Evolutionary conservation across 352 stramenopile species (phyloP), one percentile per base, ranked within the genome.

Genomic region (Aphanomyces astaci): DNA sequence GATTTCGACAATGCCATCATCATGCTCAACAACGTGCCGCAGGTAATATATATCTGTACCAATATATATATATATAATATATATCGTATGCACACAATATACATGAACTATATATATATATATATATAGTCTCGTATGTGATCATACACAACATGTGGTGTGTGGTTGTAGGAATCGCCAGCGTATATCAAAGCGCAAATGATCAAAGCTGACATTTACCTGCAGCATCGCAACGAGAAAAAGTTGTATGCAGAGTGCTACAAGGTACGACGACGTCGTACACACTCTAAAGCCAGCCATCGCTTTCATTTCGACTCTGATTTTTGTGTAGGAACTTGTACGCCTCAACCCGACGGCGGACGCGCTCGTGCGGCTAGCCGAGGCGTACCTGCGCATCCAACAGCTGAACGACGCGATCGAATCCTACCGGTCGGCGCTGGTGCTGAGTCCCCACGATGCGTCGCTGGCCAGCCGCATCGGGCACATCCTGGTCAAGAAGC

Each of bases 161-260:
- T 43, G 17, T 9, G 13, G 1, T 15, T 3, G 36, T 49, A 66
- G 30, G 76, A 75, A 5, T 96, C 84, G 22, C 84, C 88, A 3
- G 80, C 84, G 1, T 98, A 95, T 69, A 72, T 77, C 3, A 92
- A 88, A 67, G 89, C 88, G 7, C 89, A 97, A 72, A 91, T 96
- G 72, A 78, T 96, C 62, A 98, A 98, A 70, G 94, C 94, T 17
- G 87, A 96, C 57, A 97, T 98, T 56, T 97, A 94, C 64, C 77
- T 98, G 24, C 86, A 86, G 59, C 86, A 97, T 66, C 79, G 86
- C 54, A 95, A 97, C 48, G 92, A 98, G 76, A 97, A 96, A 66
- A 68, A 86, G 27, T 71, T 84, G 39, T 98, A 96, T 74, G 86
- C 81, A 19, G 80, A 86, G 9, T 97, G 90, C 70, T 97, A 91